A percentile compares a stretch with the other conserved stretches of the same genome.
Evolutionary conservation across 257 asterid genomes (phyloP).

Genomic region (Solanum medicagineum): DNA sequence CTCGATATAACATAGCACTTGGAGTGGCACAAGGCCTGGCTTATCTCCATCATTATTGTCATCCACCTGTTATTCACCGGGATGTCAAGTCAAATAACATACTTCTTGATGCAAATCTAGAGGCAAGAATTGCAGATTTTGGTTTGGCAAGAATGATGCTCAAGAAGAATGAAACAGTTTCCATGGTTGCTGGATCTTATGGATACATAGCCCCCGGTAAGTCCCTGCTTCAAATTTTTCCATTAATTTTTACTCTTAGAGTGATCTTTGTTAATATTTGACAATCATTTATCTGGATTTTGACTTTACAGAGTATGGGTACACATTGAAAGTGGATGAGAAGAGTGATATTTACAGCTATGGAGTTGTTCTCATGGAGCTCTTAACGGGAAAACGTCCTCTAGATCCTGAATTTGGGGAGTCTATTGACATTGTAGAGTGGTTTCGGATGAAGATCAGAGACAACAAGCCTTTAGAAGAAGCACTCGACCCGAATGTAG

Average conservation of each 20-base stretch:
- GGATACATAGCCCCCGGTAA: slow-evolving; percentile 79
- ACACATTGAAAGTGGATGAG: slow-evolving; percentile 52
- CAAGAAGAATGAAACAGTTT: slow-evolving; percentile 50
- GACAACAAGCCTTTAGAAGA: slow-evolving; percentile 21
- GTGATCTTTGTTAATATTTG: background rate
- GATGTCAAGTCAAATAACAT: slow-evolving; percentile 59
- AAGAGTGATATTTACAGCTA: slow-evolving; percentile 64
- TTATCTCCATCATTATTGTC: slow-evolving; percentile 55
- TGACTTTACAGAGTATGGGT: slow-evolving; percentile 49
- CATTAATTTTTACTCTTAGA: background rate
- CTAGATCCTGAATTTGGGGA: slow-evolving; percentile 57
- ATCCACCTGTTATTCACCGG: slow-evolving; percentile 51
- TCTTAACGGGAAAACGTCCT: slow-evolving; percentile 46
- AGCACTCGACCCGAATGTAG: slow-evolving; percentile 26
- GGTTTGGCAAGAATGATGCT: slow-evolving; percentile 53
- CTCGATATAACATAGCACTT: slow-evolving; percentile 46
- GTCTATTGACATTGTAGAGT: slow-evolving; percentile 24
- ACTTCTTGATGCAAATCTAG: slow-evolving; percentile 49
- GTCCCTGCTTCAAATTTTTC: background rate
- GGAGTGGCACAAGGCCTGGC: slow-evolving; percentile 67
- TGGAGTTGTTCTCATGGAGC: slow-evolving; percentile 72
- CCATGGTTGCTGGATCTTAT: slow-evolving; percentile 71
- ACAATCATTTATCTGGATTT: background rate
- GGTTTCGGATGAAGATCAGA: slow-evolving; percentile 28
- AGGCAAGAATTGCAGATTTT: slow-evolving; percentile 56